Conservation (phyloP, 176 grass and related monocot genomes). For the Phyllostachys edulis region DNA sequence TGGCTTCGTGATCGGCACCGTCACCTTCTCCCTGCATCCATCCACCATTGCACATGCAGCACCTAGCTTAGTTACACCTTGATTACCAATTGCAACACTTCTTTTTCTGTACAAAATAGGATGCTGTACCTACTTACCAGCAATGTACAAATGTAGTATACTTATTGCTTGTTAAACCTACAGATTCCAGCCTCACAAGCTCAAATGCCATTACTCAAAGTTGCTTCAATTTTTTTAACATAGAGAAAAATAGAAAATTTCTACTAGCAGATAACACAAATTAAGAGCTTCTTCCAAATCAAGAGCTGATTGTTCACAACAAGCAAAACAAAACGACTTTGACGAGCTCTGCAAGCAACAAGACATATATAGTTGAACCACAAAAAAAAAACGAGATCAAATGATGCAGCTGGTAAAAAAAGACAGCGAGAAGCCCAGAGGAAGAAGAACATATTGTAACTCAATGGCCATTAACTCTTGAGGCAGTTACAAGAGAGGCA, state of each 20-base stretch:
- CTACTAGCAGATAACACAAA: neutral
- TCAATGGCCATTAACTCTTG: constrained; percentile 30
- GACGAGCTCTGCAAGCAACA: no score
- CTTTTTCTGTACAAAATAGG: neutral
- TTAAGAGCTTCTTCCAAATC: no score
- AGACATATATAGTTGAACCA: no score
- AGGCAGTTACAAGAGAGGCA: constrained; percentile 22
- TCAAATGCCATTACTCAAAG: neutral
- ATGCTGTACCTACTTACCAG: neutral
- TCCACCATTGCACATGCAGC: neutral
- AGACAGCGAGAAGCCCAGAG: neutral
- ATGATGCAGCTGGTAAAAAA: no score
- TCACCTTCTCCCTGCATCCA: constrained; percentile 84
- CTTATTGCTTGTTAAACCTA: neutral
- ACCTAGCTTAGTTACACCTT: neutral
- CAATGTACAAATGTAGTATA: neutral
- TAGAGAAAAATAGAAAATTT: neutral
- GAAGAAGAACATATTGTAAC: neutral
- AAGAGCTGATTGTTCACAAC: neutral
- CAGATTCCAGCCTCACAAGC: neutral
- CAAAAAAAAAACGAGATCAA: no score
- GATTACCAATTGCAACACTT: no score
- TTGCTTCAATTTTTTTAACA: neutral
- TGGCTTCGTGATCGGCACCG: constrained; percentile 80
- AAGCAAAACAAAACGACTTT: no score